Evolutionary conservation across 306 rosid species (phyloP), one percentile per base, ranked within the genome.

Genomic region (Quercus suber): DNA sequence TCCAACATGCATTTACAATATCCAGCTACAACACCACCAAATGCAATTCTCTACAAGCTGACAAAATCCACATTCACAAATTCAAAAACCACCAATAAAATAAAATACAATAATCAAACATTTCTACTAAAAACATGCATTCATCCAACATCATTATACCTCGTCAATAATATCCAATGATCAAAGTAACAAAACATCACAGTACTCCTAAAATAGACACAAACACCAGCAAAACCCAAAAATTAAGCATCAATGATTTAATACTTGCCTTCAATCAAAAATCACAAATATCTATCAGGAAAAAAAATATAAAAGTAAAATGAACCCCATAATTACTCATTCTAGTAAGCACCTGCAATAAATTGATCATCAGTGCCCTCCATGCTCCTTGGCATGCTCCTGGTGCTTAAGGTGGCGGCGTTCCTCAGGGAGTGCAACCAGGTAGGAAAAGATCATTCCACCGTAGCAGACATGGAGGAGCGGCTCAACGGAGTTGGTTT

Each of bases 351-450:
- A 82, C 90, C 86, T 56, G 67, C 37, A 30, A 31, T 7, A 63
- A 57, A 43, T 10, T 37, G 64, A 63, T 82, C 79, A 84, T 79
- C 88, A 86, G n/a, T 88, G 89, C 77, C 87, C 83, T 10, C 83
- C 92, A 65, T 89, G 96, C 19, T 87, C 92, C 79, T 85, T 85
- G 60, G 93, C 93, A 81, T 88, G 92, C 55, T 85, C 71, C 81
- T 73, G 84, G 80, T 91, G 98, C 77, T 76, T 88, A 64, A 89
- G 94, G 69, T 94, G 97, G 75, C 98, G 97, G 35, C 96, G 94
- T 84, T 94, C 97, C 57, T 89, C 85, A 2, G 98, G 97, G 63
- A 94, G 97, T 4, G 87, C 90, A 56, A 94, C 83, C 61, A 94
- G 91, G 89, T 92, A 94, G 45, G 97, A 92, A 59, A 94, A 87